Conservation (phyloP, 1,139 yeast species). For the Hyphopichia wangnamkhiaoensis region DNA sequence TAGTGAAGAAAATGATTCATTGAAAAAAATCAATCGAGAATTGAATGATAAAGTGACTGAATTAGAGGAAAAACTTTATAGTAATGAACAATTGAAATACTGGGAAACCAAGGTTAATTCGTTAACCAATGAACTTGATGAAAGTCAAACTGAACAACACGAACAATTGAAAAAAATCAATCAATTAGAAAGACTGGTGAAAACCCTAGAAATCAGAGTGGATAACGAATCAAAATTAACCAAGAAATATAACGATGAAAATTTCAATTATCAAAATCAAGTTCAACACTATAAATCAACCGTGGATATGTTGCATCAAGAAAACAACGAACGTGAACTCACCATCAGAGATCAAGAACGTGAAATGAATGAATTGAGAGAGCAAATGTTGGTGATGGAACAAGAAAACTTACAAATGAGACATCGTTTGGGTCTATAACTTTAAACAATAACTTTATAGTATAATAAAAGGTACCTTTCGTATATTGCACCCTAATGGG, state of each 20-base stretch:
- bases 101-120: slow-evolving; percentile 44
- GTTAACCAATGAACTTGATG: slow-evolving; percentile 33
- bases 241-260: slow-evolving; percentile 49
- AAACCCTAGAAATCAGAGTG: slow-evolving; percentile 37
- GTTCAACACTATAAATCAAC: slow-evolving; percentile 37
- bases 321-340: slow-evolving; percentile 45
- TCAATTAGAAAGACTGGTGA: slow-evolving; percentile 32
- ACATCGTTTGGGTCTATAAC: slow-evolving; percentile 26
- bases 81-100: slow-evolving; percentile 46
- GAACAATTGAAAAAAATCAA: slow-evolving; percentile 34
- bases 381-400: slow-evolving; percentile 56
- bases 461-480: too few species aligned
- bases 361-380: slow-evolving; percentile 51
- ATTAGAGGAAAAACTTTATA: slow-evolving; percentile 45
- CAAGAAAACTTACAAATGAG: slow-evolving; percentile 68
- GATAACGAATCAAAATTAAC: slow-evolving; percentile 39
- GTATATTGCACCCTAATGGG: too few species aligned
- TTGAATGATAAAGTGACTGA: slow-evolving; percentile 31
- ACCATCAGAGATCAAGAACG: slow-evolving; percentile 35
- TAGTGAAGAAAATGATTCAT: slow-evolving; percentile 45
- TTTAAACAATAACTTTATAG: not conserved
- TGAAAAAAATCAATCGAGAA: slow-evolving; percentile 38
- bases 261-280: slow-evolving; percentile 48
- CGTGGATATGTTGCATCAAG: slow-evolving; percentile 35
- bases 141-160: slow-evolving; percentile 29